Evolutionary conservation across 345 rosid genomes (phyloP), one percentile per base, ranked within the genome.

Genomic region (Bruguiera gymnorhiza): DNA sequence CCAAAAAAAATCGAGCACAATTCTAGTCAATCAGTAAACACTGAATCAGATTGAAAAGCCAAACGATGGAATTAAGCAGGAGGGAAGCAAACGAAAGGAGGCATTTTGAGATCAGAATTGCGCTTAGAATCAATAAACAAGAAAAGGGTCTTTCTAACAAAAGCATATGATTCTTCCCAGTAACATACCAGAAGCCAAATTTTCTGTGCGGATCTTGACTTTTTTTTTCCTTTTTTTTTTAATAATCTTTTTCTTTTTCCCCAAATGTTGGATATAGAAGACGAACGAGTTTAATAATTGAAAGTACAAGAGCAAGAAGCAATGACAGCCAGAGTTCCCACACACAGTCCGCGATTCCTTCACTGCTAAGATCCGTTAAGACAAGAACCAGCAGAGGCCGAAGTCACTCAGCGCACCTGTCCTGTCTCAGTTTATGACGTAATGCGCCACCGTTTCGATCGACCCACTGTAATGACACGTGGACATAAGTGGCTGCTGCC

Each of bases 201-300:
- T 78, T 75, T 71, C 56, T 65, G 68, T 59, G 74, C 56, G 48
- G 69, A 79, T 71, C 71, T 79, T 73, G 6, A 37, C 73, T 39
- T 72, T 2, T 13, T 0, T 0, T 43, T 39, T 27, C 1, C 29
- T 27, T 11, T 39, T 8, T 37, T 39, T 43, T 2, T 43, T 13
- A 13, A 3, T 3, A 34, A 34, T 34, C 37, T 2, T 34, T 34
- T 34, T 79, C 21, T 54, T 15, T 13, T 11, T 11, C 53, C 67
- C 53, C 61, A 70, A 73, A 73, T 62, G 65, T 62, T 4, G 29
- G 34, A 59, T 66, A 57, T 31, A 60, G 55, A 57, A 58, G 20
- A 57, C 37, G 32, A 63, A 29, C 18, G 58, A 39, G 8, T 10
- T 2, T 3, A 43, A 11, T 13, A 43, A 43, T 13, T 43, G 18